Conservation (phyloP, 257 asterid genomes). For the Striga asiatica region DNA sequence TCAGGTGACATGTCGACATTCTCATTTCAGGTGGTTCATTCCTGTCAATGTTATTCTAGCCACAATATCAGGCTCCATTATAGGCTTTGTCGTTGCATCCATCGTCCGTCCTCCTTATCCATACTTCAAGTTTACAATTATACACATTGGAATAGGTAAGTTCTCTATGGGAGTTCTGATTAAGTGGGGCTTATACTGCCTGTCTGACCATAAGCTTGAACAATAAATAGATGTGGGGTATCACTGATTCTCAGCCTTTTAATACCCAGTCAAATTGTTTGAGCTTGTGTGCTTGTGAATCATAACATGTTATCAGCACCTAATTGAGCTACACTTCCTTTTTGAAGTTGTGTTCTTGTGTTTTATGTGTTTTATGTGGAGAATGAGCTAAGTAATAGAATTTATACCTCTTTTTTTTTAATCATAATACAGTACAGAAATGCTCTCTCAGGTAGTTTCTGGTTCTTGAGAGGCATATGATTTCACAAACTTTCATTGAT, state of each 20-base stretch:
- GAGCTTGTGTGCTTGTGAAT: too few relatives aligned
- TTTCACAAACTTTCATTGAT: not conserved
- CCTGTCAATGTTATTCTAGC: constrained; percentile 80
- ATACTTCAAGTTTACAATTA: constrained; percentile 71
- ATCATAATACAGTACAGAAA: not conserved
- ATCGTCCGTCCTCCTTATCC: constrained; percentile 80
- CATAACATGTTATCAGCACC: too few relatives aligned
- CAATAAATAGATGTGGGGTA: too few relatives aligned
- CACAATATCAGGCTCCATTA: constrained; percentile 75
- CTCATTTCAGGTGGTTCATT: constrained; percentile 86
- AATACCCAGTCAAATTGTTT: too few relatives aligned
- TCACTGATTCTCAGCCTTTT: too few relatives aligned
- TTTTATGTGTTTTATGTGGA: too few relatives aligned
- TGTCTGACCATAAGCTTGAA: too few relatives aligned
- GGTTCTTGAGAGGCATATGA: not conserved
- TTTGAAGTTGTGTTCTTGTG: too few relatives aligned
- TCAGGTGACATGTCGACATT: constrained; percentile 15
- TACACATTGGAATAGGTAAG: constrained; percentile 91
- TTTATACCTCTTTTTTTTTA: not conserved
- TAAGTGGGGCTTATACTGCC: not conserved
- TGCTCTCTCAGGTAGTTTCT: not conserved
- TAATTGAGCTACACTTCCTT: too few relatives aligned
- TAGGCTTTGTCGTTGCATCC: constrained; percentile 67
- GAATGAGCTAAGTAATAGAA: too few relatives aligned
- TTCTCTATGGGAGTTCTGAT: not conserved